phyloP scores from a whole-genome alignment of 805 yeast species.

The Starmerella floricola region DNA sequence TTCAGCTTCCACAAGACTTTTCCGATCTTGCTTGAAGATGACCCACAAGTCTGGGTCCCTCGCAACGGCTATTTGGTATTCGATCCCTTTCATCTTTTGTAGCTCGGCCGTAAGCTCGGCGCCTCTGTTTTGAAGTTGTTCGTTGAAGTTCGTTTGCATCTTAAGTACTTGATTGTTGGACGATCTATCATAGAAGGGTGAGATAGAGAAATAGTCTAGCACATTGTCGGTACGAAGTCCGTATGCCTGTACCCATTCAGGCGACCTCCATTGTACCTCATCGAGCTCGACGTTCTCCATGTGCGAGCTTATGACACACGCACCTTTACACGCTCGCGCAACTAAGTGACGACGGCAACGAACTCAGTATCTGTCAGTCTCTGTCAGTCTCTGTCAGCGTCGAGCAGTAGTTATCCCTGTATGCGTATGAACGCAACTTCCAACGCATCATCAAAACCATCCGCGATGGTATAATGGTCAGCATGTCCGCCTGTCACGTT shows the following conservation, averaged over 20 bases:
- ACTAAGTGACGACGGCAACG: too few species aligned
- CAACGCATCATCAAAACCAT: background rate
- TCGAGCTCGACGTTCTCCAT: slow-evolving; percentile 38
- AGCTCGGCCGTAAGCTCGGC: slow-evolving; percentile 44
- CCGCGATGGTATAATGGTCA: slow-evolving; percentile 22
- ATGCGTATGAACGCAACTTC: too few species aligned
- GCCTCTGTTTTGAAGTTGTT: slow-evolving; percentile 31
- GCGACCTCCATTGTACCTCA: slow-evolving; percentile 92
- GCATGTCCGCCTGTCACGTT: slow-evolving; percentile 23
- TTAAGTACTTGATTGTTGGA: slow-evolving; percentile 88
- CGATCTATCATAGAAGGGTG: slow-evolving; percentile 90
- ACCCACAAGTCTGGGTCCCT: slow-evolving; percentile 92
- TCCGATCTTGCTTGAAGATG: slow-evolving; percentile 65
- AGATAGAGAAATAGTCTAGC: slow-evolving; percentile 80
- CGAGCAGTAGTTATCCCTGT: too few species aligned
- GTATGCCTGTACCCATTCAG: slow-evolving; percentile 89
- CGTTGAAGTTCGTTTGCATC: slow-evolving; percentile 87
- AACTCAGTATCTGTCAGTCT: too few species aligned
- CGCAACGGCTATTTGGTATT: slow-evolving; percentile 60
- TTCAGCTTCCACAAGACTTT: slow-evolving; percentile 35
- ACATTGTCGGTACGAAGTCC: slow-evolving; percentile 80
- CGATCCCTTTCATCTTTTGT: slow-evolving; percentile 69
- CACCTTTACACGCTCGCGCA: too few species aligned
- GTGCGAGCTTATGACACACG: background rate
- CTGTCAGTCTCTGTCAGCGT: too few species aligned